Conservation (phyloP, 805 yeast genomes). For the Metschnikowia rubicola region DNA sequence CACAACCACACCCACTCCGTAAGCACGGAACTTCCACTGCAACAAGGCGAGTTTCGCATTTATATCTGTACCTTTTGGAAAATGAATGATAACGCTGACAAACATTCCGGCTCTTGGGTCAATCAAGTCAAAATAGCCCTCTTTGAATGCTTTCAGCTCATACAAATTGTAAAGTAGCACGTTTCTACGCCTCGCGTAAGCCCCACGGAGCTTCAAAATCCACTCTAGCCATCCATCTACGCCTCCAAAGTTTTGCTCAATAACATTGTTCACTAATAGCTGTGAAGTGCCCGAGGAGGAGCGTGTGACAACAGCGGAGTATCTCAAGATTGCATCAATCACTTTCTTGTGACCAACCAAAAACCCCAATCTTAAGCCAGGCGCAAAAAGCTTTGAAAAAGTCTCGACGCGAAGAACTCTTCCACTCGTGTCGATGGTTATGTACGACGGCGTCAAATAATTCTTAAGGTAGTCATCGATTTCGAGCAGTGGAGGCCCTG, state of each 20-base stretch:
- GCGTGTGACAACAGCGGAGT: constrained; percentile 18
- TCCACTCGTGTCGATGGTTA: constrained; percentile 17
- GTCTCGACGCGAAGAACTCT: constrained; percentile 20
- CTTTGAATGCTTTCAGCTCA: constrained; percentile 20
- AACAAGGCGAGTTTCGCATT: constrained; percentile 8
- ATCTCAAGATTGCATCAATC: constrained; percentile 13
- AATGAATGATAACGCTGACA: constrained; percentile 13
- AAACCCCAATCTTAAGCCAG: constrained; percentile 20
- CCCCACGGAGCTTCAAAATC: constrained; percentile 46
- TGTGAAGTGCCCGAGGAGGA: constrained; percentile 20
- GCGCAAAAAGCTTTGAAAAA: constrained; percentile 20
- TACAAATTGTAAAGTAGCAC: constrained; percentile 19
- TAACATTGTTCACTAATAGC: constrained; percentile 15
- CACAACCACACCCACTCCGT: constrained; percentile 11
- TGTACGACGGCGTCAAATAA: constrained; percentile 16
- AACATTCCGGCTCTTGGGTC: constrained; percentile 28
- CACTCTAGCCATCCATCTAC: constrained; percentile 43
- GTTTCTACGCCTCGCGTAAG: constrained; percentile 44
- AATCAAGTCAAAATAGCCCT: constrained; percentile 19
- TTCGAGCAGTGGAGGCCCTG: constrained; percentile 7
- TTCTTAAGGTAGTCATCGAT: constrained; percentile 13
- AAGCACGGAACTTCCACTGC: constrained; percentile 15
- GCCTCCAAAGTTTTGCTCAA: constrained; percentile 18
- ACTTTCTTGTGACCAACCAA: constrained; percentile 18
- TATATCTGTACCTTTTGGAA: constrained; percentile 11